Evolutionary conservation across 768 basidiomycete genomes (phyloP), one percentile per base, ranked within the genome.

Genomic region (Thelephora aurantiotincta): DNA sequence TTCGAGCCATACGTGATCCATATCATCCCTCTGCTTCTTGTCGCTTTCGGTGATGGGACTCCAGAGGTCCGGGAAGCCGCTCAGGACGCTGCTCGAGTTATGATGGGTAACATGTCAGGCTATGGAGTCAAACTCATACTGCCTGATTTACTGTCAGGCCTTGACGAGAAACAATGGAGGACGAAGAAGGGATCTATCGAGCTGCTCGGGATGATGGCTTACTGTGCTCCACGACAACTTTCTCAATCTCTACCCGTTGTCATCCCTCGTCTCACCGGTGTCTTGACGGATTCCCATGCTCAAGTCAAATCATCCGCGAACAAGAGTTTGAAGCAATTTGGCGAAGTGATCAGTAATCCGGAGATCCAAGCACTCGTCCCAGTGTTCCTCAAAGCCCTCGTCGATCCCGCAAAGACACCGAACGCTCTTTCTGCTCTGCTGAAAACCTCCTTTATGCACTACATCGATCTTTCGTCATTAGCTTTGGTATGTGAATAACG

Each of bases 151-250:
- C 71, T 99, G 9, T 81, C 81, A 35, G 93, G 92, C 19, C 67
- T 98, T 45, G 93, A 98, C 54, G 96, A 98, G 62, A 97, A 94
- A 60, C 94, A 98, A 58, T 98, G 96, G 96, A 74, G 96, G 12
- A 89, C 91, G 1, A 98, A 98, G 68, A 88, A 88, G 62, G 96
- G 94, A 1, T 93, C 93, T 6, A 97, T 98, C 51, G 96, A 99
- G 60, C 66, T 98, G 5, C 68, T 99, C 50, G 96, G 96, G 19
- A 87, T 92, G 74, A 98, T 98, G 93, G 96, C 96, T 1, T 98
- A 94, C 64, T 94, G 93, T 60, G 91, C 96, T 7, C 96, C 94
- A 1, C 77, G 80, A 35, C 96, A 99, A 63, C 75, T 98, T 13
- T 96, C 96, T 0, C 70, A 91, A 16, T 98, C 94, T 0, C 72